These are phyloP conservation scores for Neurospora sp. DNA, from an alignment of 495 filamentous ascomycete species.

Conservation along the genomic window DNA sequence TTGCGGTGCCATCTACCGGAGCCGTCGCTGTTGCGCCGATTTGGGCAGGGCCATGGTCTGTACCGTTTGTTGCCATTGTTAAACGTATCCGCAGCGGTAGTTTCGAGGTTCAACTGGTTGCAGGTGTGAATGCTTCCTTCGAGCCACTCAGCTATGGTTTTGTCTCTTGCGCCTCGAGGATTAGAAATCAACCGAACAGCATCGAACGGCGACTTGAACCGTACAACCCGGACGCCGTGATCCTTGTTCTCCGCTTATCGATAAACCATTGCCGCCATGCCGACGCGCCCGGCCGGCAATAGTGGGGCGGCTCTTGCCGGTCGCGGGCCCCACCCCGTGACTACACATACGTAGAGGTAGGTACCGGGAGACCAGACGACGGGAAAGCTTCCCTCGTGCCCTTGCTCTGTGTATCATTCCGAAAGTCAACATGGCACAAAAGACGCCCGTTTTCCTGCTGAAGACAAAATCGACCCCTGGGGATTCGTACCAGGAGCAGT, in stretches of 20 bases:
- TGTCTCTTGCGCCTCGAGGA: background rate
- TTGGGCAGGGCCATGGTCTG: background rate
- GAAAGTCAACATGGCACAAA: constrained; percentile 8
- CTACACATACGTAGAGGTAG: background rate
- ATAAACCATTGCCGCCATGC: background rate
- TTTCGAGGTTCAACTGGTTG: background rate
- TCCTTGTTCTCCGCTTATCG: background rate
- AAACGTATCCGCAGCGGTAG: background rate
- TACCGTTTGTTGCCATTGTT: background rate
- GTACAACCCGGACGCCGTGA: background rate
- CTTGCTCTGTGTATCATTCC: background rate
- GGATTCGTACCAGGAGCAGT: constrained; percentile 72
- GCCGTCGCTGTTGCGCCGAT: background rate
- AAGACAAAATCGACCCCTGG: constrained; percentile 74
- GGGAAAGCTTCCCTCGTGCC: background rate
- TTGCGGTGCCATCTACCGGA: background rate
- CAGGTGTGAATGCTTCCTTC: background rate
- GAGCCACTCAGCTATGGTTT: background rate
- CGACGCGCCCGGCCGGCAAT: background rate
- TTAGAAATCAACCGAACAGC: background rate
- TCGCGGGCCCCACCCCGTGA: background rate
- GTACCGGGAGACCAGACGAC: background rate
- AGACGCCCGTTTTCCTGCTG: constrained; percentile 62
- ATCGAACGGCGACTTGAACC: background rate
- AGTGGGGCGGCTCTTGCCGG: background rate